These are phyloP conservation scores for Apiospora saccharicola DNA, from an alignment of 2,329 filamentous ascomycete species.

Conservation along the genomic window DNA sequence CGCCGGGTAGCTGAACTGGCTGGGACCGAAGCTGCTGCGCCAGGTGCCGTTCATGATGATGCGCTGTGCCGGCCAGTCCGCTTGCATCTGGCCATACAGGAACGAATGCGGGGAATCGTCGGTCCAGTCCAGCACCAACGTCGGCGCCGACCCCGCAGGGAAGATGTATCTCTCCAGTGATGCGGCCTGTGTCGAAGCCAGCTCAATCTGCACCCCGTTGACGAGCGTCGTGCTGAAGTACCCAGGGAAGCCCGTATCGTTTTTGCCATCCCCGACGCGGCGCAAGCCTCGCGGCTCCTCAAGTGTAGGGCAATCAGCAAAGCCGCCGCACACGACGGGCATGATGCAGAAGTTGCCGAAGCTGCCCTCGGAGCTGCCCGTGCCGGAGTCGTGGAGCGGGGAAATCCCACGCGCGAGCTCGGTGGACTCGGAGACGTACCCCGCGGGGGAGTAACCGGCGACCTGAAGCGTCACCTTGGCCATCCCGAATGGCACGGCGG, in stretches of 20 bases:
- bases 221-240: conserved; percentile 16
- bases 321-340: conserved; percentile 19
- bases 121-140: conserved; percentile 20
- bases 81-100: neutral
- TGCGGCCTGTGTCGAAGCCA: neutral
- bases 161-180: conserved; percentile 14
- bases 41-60: conserved; percentile 21
- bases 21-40: conserved; percentile 18
- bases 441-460: conserved; percentile 4
- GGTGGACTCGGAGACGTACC: conserved; percentile 20
- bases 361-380: conserved; percentile 21
- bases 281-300: neutral
- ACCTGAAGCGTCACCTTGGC: conserved; percentile 14
- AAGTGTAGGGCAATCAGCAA: neutral
- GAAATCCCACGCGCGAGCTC: conserved; percentile 7
- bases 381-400: conserved; percentile 21
- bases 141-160: neutral
- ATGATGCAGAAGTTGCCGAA: conserved; percentile 23
- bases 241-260: conserved; percentile 6
- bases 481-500: conserved; percentile 10
- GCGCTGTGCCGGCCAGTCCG: neutral
- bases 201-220: conserved; percentile 7
- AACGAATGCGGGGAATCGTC: conserved; percentile 11
- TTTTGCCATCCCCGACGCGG: conserved; percentile 7
- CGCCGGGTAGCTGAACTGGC: neutral